These are phyloP conservation scores for Stramenopiles sp. DNA, from an alignment of 352 stramenopile species.

Conservation along the genomic window DNA sequence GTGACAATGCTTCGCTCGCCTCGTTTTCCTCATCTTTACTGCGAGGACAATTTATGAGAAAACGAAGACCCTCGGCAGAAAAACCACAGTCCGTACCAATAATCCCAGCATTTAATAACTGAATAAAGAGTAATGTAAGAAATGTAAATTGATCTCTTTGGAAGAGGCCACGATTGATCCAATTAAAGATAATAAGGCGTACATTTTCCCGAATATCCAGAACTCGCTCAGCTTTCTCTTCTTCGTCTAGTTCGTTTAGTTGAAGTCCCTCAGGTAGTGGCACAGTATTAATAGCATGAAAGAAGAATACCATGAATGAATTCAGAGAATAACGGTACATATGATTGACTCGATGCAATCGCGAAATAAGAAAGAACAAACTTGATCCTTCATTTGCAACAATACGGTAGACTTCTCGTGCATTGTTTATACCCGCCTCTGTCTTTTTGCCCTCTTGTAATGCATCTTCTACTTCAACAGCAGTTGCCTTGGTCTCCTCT, in stretches of 20 bases:
- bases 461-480: constrained; percentile 65
- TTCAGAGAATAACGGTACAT: constrained; percentile 93
- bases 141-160: constrained; percentile 86
- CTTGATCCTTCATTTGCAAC: constrained; percentile 71
- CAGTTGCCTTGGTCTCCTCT: constrained; percentile 76
- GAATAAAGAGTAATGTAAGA: constrained; percentile 75
- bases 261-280: too few species aligned
- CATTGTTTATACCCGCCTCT: constrained; percentile 65
- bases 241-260: too few species aligned
- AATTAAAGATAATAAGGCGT: constrained; percentile 77
- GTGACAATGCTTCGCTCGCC: constrained; percentile 17
- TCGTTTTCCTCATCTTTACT: constrained; percentile 29
- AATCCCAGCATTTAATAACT: constrained; percentile 75
- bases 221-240: constrained; percentile 52
- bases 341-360: constrained; percentile 67
- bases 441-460: constrained; percentile 70
- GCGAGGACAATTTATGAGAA: constrained; percentile 30
- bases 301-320: constrained; percentile 81
- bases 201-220: constrained; percentile 57
- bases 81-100: constrained; percentile 58
- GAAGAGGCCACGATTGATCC: constrained; percentile 71
- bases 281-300: constrained; percentile 64
- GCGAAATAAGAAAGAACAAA: constrained; percentile 85
- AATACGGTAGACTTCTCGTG: constrained; percentile 54
- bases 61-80: constrained; percentile 76